Percentiles rank a stretch among this genome's conserved stretches.
Conservation (phyloP, 176 grass and related monocot species). For the Musa acuminata region DNA sequence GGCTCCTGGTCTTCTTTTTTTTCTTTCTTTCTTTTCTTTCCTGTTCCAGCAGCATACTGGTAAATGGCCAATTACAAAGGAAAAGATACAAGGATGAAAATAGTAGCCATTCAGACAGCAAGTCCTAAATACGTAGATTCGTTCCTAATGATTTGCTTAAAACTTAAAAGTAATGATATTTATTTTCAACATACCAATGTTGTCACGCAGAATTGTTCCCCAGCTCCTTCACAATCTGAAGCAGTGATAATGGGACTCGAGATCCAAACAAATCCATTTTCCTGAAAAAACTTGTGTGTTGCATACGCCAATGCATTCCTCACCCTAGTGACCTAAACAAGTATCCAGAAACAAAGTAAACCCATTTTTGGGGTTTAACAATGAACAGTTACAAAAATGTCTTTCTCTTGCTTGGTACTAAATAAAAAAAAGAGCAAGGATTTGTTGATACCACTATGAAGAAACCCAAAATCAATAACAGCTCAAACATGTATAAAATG, state of each 20-base stretch:
- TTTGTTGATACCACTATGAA: neutral
- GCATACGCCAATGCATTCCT: conserved; percentile 92
- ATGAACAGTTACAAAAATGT: conserved; percentile 20
- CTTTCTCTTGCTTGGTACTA: neutral
- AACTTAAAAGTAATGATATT: conserved; percentile 25
- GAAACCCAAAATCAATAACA: neutral
- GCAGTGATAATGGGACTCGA: conserved; percentile 97
- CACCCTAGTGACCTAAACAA: conserved; percentile 81
- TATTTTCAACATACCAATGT: conserved; percentile 62
- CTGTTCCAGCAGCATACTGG: too few species aligned
- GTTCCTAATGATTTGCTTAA: neutral
- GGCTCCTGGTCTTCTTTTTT: too few species aligned
- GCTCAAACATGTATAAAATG: neutral
- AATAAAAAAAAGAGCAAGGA: neutral
- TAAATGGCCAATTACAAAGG: too few species aligned
- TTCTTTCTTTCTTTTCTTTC: too few species aligned
- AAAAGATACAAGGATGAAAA: too few species aligned
- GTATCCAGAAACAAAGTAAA: conserved; percentile 19
- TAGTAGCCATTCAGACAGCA: neutral
- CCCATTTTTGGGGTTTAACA: neutral
- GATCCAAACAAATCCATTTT: conserved; percentile 94
- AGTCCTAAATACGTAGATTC: neutral
- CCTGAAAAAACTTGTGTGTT: conserved; percentile 96
- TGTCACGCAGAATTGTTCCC: conserved; percentile 95
- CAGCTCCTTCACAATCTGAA: conserved; percentile 94